These are phyloP conservation scores for Candida ponderosae DNA, from an alignment of 805 yeast species.

Conservation along the genomic window DNA sequence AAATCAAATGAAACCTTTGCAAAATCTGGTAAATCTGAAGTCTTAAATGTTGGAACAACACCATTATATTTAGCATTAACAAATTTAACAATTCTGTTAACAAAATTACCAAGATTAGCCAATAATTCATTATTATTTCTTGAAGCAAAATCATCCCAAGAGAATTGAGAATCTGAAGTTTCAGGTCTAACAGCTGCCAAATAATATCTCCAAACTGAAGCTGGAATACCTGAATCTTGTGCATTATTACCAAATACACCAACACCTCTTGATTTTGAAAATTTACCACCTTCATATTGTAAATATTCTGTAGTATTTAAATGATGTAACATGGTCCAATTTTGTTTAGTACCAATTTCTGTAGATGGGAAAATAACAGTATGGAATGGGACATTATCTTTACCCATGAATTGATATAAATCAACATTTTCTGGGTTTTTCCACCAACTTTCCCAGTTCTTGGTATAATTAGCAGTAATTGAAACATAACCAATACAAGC, in stretches of 20 bases:
- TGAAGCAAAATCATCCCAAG: constrained; percentile 94
- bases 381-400: constrained; percentile 98
- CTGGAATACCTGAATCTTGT: constrained; percentile 80
- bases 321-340: constrained; percentile 89
- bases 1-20: constrained; percentile 44
- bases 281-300: constrained; percentile 97
- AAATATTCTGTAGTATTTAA: constrained; percentile 92
- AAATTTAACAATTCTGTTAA: constrained; percentile 87
- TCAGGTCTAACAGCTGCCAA: constrained; percentile 91
- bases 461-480: constrained; percentile 87
- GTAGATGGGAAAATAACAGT: constrained; percentile 96
- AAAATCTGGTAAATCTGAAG: constrained; percentile 40
- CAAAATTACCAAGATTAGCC: constrained; percentile 95
- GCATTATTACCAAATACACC: constrained; percentile 99
- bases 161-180: constrained; percentile 90
- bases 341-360: constrained; percentile 78
- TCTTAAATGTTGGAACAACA: constrained; percentile 66
- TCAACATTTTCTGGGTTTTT: constrained; percentile 80
- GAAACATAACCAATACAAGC: constrained; percentile 96
- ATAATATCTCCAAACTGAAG: constrained; percentile 98
- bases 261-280: constrained; percentile 94
- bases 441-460: constrained; percentile 91
- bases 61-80: constrained; percentile 87
- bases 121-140: constrained; percentile 89
- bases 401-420: constrained; percentile 97